Base-by-base conservation (phyloP, 768 basidiomycete genomes). In the Hericium rajendrae region DNA sequence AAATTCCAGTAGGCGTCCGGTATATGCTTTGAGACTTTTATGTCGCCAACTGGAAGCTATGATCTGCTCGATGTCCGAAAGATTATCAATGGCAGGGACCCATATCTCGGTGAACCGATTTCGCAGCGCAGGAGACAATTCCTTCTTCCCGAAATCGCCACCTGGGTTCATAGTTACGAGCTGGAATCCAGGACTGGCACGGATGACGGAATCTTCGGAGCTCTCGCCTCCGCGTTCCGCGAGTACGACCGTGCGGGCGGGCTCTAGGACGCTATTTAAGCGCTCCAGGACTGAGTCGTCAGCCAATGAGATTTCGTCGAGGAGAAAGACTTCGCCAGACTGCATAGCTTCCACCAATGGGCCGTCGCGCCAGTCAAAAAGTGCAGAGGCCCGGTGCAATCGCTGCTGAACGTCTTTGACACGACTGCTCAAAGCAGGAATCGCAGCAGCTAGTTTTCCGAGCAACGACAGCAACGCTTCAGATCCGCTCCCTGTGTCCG, bases 71-170 rank as follows among this genome's bases (percentile, higher is more conserved):
- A 95, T 73, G 67, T 99, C 97, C 5, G 67, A 64, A 16, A 83
- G 76, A 58, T 83, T 77, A 57, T 89, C 83, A 32, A 97, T 80
- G 16, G 84, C 74, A 3, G 95, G 94, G 0, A 99, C 97, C 95
- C 97, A 99, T 37, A 99, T 95, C 69, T 99, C 97, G 3, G 97
- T 99, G 72, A 99, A 99, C 4, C 97, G 84, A 72, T 98, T 99
- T 18, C 97, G 84, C 40, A 99, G 75, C 0, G 97, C 97, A 37
- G 94, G 95, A 1, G 97, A 98, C 2, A 99, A 75, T 67, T 99
- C 97, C 68, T 98, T 99, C 76, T 99, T 99, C 22, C 97, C 97
- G 65, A 94, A 98, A 66, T 99, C 97, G 13, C 97, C 97, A 18
- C 97, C 97, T 0, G 97, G 97, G 68, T 99, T 99, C 97, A 99